These are phyloP conservation scores for Pyrenophora seminiperda DNA, from an alignment of 2,329 filamentous ascomycete genomes.

Conservation along the genomic window DNA sequence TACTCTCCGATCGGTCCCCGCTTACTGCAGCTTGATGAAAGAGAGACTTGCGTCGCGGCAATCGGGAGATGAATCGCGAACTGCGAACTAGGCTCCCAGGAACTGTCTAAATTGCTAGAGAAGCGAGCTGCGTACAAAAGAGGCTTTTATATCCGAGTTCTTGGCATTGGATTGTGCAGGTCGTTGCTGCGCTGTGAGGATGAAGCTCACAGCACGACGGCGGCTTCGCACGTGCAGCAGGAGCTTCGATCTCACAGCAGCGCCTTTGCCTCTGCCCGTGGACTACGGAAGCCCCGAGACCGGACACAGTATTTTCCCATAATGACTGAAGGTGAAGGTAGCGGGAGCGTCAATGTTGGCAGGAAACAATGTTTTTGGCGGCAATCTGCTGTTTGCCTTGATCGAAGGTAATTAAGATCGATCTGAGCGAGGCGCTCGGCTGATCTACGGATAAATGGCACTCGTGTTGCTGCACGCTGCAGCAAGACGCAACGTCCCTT, in stretches of 20 bases:
- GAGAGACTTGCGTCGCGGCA: neutral
- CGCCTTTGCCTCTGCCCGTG: neutral
- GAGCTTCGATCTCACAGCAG: neutral
- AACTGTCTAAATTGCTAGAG: neutral
- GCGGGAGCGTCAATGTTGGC: neutral
- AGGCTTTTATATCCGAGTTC: neutral
- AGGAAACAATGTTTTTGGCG: neutral
- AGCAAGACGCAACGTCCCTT: neutral
- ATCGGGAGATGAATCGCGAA: neutral
- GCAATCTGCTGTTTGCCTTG: slow-evolving; percentile 1
- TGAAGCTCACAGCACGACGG: neutral
- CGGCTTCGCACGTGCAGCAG: neutral
- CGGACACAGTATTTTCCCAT: neutral
- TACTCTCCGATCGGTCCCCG: neutral
- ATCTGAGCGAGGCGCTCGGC: neutral
- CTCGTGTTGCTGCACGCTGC: neutral
- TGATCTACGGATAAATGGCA: neutral
- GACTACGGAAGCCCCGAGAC: neutral
- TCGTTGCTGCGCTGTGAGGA: neutral
- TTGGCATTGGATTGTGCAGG: neutral
- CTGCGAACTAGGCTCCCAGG: neutral
- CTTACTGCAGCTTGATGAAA: neutral
- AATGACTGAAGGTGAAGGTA: neutral
- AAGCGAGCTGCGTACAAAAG: neutral
- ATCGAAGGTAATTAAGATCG: neutral